These are phyloP conservation scores for Teunomyces pallodes DNA, from an alignment of 805 yeast species.

Conservation along the genomic window DNA sequence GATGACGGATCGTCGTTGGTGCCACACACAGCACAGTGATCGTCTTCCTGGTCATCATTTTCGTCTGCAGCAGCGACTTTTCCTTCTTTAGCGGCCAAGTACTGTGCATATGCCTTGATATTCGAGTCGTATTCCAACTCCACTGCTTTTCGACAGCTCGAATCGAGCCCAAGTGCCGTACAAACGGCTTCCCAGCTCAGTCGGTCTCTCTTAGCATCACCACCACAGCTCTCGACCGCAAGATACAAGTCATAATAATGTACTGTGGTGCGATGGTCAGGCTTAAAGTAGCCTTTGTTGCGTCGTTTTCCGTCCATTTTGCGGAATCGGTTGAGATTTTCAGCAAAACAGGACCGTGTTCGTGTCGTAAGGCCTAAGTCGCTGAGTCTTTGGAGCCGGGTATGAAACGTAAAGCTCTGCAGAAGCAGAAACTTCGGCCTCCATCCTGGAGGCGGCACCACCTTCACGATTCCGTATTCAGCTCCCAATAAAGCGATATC, in stretches of 20 bases:
- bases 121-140: conserved; percentile 21
- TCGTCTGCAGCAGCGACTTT: conserved; percentile 14
- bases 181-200: not conserved
- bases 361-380: conserved; percentile 64
- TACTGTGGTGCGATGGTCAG: conserved; percentile 9
- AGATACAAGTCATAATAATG: conserved; percentile 40
- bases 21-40: conserved; percentile 49
- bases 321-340: conserved; percentile 58
- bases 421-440: conserved; percentile 56
- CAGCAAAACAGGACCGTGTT: conserved; percentile 58
- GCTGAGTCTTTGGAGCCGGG: conserved; percentile 64
- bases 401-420: conserved; percentile 56
- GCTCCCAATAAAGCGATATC: conserved; percentile 43
- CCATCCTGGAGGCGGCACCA: conserved; percentile 54
- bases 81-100: conserved; percentile 20
- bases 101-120: conserved; percentile 33
- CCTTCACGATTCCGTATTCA: conserved; percentile 50
- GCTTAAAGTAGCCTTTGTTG: conserved; percentile 1
- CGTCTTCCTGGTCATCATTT: conserved; percentile 24
- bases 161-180: conserved; percentile 18
- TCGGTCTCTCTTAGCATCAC: conserved; percentile 15
- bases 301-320: conserved; percentile 35
- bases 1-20: conserved; percentile 42
- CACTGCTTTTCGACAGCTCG: conserved; percentile 12
- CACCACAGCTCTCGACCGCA: conserved; percentile 29